A percentile compares a stretch with the other conserved stretches of the same genome.
Conservation (phyloP, 305 asterid species). For the Striga hermonthica region DNA sequence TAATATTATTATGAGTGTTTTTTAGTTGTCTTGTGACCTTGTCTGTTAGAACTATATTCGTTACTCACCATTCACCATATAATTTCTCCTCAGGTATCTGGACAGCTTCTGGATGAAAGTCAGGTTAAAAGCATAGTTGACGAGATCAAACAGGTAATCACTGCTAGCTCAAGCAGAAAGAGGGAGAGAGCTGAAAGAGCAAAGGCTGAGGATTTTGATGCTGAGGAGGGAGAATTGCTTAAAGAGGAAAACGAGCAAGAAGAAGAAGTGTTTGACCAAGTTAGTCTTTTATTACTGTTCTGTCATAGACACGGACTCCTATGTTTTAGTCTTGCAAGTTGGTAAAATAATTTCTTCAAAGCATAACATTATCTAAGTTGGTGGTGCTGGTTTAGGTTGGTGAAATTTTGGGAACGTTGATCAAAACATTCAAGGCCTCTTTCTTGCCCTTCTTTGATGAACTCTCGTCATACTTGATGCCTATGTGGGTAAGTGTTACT, state of each 20-base stretch:
- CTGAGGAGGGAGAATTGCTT: slow-evolving; percentile 85
- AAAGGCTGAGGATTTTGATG: slow-evolving; percentile 93
- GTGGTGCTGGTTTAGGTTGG: slow-evolving; percentile 54
- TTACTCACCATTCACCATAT: slow-evolving; percentile 12
- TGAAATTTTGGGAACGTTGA: slow-evolving; percentile 77
- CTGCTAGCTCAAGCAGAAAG: slow-evolving; percentile 87
- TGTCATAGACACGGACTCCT: not conserved
- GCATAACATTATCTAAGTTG: slow-evolving; percentile 1
- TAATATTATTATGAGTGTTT: not conserved
- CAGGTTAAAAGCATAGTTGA: slow-evolving; percentile 88
- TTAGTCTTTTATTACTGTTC: slow-evolving; percentile 31
- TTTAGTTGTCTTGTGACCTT: not conserved
- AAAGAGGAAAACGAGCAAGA: slow-evolving; percentile 94
- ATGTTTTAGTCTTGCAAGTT: slow-evolving; percentile 11
- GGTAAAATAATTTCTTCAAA: slow-evolving; percentile 8
- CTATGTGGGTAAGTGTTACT: slow-evolving; percentile 82
- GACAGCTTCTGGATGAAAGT: slow-evolving; percentile 70
- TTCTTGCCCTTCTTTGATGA: slow-evolving; percentile 91
- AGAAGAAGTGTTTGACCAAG: slow-evolving; percentile 95
- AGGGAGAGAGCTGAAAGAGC: slow-evolving; percentile 75
- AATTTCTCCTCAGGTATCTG: slow-evolving; percentile 54
- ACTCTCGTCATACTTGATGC: slow-evolving; percentile 74
- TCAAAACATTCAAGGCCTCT: slow-evolving; percentile 71
- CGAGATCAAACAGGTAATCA: slow-evolving; percentile 76
- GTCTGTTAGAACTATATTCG: slow-evolving; percentile 12